Base-by-base conservation (phyloP, 2,329 filamentous ascomycete genomes). In the Xylariomycetidae sp. region DNA sequence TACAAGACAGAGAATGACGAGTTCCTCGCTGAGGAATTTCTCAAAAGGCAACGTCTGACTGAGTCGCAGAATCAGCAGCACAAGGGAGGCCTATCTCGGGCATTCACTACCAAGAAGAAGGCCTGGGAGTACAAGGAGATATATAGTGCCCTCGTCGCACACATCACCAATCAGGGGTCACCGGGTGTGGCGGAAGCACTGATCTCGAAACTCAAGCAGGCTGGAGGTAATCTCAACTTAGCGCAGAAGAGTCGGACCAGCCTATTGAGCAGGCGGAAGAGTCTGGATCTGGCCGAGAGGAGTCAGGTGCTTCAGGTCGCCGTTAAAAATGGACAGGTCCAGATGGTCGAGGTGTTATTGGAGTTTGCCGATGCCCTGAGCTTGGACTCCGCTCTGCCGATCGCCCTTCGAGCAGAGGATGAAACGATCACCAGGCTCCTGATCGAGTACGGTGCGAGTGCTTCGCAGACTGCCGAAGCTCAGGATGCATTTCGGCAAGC, bases 181-280 rank as follows among this genome's bases (percentile, higher is more conserved):
- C 64, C 74, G 0, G 74, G 69, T 7, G 67, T 78, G 4, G 74
- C 71, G n/a, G 70, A 77, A 46, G 70, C 69, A 1, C 60, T 79
- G 16, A 65, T 78, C 18, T 58, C 54, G 4, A 73, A 70, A 51
- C 54, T 79, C 20, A 58, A 62, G 22, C 53, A 59, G 2, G 65
- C 62, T 2, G 74, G 74, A 11, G 67, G 72, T 4, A 69, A 75
- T 32, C 49, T 77, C 11, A 69, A 72, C 33, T 61, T 70, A 11
- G 51, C 62, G 19, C 60, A 65, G 33, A 72, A 69, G 46, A 66
- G 63, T 36, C 72, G 69, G 33, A 62, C 64, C 2, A 62, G 63
- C 26, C 49, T 77, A 7, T 51, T 76, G 6, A 67, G 58, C 23
- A 58, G 72, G 25, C 62, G 70, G 31, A 68, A 61, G 42, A 77